Percentiles rank a stretch among this genome's conserved stretches.
These are phyloP conservation scores for Salix brachista DNA, from an alignment of 345 rosid genomes.

Conservation along the genomic window DNA sequence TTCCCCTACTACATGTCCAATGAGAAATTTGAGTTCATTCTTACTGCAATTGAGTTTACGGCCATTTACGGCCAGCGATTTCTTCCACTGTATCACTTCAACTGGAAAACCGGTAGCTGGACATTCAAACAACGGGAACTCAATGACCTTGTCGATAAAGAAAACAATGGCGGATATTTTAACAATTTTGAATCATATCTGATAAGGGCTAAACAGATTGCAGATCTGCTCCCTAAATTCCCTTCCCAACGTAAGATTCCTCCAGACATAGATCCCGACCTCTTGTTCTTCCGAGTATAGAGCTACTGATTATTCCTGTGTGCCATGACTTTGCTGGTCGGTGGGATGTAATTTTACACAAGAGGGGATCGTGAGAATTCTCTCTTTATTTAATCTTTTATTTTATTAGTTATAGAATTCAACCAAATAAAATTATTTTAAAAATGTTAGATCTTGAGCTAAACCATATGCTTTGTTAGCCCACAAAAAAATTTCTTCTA, in stretches of 20 bases:
- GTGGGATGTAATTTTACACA: too few species aligned
- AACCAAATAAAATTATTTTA: too few species aligned
- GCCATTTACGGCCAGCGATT: slow-evolving; percentile 48
- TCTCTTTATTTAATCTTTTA: too few species aligned
- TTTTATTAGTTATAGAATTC: too few species aligned
- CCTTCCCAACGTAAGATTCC: slow-evolving; percentile 18
- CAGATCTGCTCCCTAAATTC: slow-evolving; percentile 41
- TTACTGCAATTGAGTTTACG: slow-evolving; percentile 45
- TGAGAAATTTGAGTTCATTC: slow-evolving; percentile 50
- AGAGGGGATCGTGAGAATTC: too few species aligned
- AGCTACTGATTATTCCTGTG: neutral
- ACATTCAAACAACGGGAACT: slow-evolving; percentile 24
- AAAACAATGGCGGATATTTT: neutral
- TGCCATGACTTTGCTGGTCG: too few species aligned
- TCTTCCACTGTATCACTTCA: slow-evolving; percentile 44
- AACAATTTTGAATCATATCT: slow-evolving; percentile 20
- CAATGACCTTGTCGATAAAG: slow-evolving; percentile 13
- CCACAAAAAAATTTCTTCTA: too few species aligned
- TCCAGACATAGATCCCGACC: slow-evolving; percentile 11
- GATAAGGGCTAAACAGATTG: slow-evolving; percentile 27
- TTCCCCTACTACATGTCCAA: slow-evolving; percentile 59
- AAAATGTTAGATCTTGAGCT: too few species aligned
- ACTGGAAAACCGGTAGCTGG: slow-evolving; percentile 46
- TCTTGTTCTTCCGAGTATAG: slow-evolving; percentile 33
- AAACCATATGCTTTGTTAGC: too few species aligned